A percentile compares a stretch with the other conserved stretches of the same genome.
These are phyloP conservation scores for Sclerotinia nivalis DNA, from an alignment of 2,329 filamentous ascomycete species.

Conservation along the genomic window DNA sequence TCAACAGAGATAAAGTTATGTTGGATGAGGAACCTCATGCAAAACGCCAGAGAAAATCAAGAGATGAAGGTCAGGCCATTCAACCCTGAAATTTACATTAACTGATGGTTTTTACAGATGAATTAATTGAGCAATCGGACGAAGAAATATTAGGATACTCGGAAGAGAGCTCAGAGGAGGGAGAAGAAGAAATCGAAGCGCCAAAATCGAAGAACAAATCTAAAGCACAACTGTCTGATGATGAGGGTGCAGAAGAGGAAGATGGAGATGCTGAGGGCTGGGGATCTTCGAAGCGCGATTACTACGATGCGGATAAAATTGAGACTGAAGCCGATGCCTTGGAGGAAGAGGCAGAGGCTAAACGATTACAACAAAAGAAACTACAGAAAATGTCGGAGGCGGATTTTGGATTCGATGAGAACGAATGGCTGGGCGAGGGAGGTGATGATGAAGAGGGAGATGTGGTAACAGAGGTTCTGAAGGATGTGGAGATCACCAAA, in stretches of 20 bases:
- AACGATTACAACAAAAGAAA: conserved; percentile 86
- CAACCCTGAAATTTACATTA: neutral
- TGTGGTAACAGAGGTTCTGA: conserved; percentile 82
- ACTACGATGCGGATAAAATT: conserved; percentile 82
- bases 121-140: conserved; percentile 59
- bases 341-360: conserved; percentile 89
- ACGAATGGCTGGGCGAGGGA: conserved; percentile 72
- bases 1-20: conserved; percentile 81
- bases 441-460: conserved; percentile 52
- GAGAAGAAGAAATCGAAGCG: conserved; percentile 38
- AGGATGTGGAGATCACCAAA: conserved; percentile 77
- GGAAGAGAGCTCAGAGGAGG: conserved; percentile 46
- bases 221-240: conserved; percentile 52
- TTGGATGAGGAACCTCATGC: conserved; percentile 78
- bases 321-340: conserved; percentile 70
- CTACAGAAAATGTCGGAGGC: conserved; percentile 84
- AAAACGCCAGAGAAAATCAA: conserved; percentile 71
- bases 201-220: conserved; percentile 42
- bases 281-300: conserved; percentile 85
- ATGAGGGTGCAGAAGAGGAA: conserved; percentile 56
- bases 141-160: conserved; percentile 59
- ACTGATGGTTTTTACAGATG: conserved; percentile 44
- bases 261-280: conserved; percentile 69
- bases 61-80: conserved; percentile 60
- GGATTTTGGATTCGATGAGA: conserved; percentile 91